These are phyloP conservation scores for Magnaporthiopsis poae DNA, from an alignment of 2,329 filamentous ascomycete species.

Conservation along the genomic window DNA sequence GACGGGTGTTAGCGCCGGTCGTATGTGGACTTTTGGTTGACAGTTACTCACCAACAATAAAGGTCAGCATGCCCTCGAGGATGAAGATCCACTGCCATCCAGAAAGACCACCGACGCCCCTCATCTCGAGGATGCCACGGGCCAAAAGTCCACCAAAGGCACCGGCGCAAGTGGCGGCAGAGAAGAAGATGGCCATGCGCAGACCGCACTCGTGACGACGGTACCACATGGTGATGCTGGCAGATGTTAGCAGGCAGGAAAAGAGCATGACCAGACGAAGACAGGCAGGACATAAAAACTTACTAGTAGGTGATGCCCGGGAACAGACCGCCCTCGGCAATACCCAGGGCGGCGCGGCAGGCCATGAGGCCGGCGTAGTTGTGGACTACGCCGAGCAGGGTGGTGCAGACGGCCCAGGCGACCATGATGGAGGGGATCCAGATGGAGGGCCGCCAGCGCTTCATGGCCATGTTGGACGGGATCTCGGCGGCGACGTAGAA, in stretches of 20 bases:
- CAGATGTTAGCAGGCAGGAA: neutral
- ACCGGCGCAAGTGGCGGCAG: constrained; percentile 68
- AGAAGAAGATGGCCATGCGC: constrained; percentile 67
- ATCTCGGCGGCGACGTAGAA: constrained; percentile 62
- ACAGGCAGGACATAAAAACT: neutral
- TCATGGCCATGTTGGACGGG: constrained; percentile 68
- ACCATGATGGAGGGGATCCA: constrained; percentile 73
- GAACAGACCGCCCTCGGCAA: constrained; percentile 59
- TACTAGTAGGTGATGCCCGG: constrained; percentile 43
- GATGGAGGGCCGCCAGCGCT: constrained; percentile 59
- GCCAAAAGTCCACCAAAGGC: constrained; percentile 66
- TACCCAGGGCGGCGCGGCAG: constrained; percentile 49
- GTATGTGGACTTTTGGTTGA: neutral
- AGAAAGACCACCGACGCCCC: constrained; percentile 48
- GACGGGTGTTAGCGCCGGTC: no score
- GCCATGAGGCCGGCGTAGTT: constrained; percentile 37
- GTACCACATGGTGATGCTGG: constrained; percentile 45
- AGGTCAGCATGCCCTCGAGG: constrained; percentile 59
- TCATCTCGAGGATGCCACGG: constrained; percentile 60
- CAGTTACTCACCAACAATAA: constrained; percentile 22
- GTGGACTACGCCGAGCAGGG: constrained; percentile 42
- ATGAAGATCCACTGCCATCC: constrained; percentile 62
- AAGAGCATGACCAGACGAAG: no score
- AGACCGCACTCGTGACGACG: constrained; percentile 46
- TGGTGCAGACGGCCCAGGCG: constrained; percentile 41